These are phyloP conservation scores for Geum urbanum DNA, from an alignment of 306 rosid genomes.

Conservation along the genomic window DNA sequence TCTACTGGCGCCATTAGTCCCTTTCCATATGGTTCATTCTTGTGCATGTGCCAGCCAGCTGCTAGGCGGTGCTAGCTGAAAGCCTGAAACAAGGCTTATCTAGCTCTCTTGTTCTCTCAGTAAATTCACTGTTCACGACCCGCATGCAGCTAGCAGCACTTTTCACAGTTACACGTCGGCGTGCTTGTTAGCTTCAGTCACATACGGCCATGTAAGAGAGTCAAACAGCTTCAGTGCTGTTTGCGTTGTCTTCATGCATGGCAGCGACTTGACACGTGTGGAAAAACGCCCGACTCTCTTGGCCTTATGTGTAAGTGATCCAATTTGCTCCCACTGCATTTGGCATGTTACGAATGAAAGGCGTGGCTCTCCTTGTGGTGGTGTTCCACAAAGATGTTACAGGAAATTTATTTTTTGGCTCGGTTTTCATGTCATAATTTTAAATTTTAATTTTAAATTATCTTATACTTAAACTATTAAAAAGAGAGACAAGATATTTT, in stretches of 20 bases:
- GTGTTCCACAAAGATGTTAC: too few relatives aligned
- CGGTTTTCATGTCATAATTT: too few relatives aligned
- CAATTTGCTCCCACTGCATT: background rate
- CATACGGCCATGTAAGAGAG: background rate
- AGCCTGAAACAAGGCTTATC: too few relatives aligned
- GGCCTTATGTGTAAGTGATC: too few relatives aligned
- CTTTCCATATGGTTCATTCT: background rate
- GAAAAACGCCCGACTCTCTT: background rate
- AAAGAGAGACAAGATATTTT: too few relatives aligned
- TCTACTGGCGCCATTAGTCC: slow-evolving; percentile 10
- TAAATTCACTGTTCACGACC: background rate
- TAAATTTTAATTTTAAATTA: too few relatives aligned
- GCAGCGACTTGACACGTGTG: background rate
- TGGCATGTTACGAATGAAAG: too few relatives aligned
- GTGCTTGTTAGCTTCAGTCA: background rate
- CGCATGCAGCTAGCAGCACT: background rate
- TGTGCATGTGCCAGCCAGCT: background rate
- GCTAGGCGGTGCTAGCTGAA: too few relatives aligned
- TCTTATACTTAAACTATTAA: too few relatives aligned
- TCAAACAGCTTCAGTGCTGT: background rate
- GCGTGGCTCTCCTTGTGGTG: too few relatives aligned
- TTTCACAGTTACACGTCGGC: background rate
- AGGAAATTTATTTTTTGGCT: too few relatives aligned
- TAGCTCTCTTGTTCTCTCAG: background rate
- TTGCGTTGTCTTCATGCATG: slow-evolving; percentile 6